phyloP scores from a whole-genome alignment of 805 yeast genomes.

The Alloascoidea africana region DNA sequence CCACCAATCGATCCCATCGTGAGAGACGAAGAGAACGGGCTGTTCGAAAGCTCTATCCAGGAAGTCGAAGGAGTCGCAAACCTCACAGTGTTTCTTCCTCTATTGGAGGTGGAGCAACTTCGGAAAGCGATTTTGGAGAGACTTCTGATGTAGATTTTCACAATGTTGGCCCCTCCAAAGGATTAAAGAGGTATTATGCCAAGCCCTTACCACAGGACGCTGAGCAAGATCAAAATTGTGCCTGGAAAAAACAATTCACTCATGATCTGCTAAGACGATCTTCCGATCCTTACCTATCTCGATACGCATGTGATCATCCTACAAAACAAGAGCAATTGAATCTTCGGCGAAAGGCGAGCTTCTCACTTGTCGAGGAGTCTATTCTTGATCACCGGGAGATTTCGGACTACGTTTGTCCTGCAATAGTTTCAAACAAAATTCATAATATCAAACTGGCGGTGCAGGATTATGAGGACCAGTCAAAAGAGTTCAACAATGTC shows the following conservation, averaged over 20 bases:
- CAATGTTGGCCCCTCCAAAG: background rate
- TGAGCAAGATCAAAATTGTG: slow-evolving; percentile 4
- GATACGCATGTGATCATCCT: background rate
- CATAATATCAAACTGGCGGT: slow-evolving; percentile 14
- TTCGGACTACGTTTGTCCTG: slow-evolving; percentile 6
- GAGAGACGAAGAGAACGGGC: too few relatives aligned
- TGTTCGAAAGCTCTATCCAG: background rate
- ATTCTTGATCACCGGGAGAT: slow-evolving; percentile 8
- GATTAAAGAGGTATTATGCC: slow-evolving; percentile 1
- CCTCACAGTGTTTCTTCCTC: background rate
- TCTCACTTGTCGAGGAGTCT: slow-evolving; percentile 17
- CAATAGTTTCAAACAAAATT: slow-evolving; percentile 2
- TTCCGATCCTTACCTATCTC: slow-evolving; percentile 22
- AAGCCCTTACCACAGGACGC: slow-evolving; percentile 4
- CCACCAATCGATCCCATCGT: background rate
- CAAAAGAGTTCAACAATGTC: slow-evolving; percentile 10
- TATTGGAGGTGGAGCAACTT: too few relatives aligned
- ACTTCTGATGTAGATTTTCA: background rate
- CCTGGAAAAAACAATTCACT: slow-evolving; percentile 5
- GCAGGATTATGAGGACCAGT: slow-evolving; percentile 11
- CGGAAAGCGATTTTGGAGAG: background rate
- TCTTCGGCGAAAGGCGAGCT: slow-evolving; percentile 19
- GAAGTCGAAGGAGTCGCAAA: background rate
- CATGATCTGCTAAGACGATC: slow-evolving; percentile 20
- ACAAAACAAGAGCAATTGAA: slow-evolving; percentile 2